Base-by-base conservation (phyloP, 306 rosid species). In the Arachis stenosperma region DNA sequence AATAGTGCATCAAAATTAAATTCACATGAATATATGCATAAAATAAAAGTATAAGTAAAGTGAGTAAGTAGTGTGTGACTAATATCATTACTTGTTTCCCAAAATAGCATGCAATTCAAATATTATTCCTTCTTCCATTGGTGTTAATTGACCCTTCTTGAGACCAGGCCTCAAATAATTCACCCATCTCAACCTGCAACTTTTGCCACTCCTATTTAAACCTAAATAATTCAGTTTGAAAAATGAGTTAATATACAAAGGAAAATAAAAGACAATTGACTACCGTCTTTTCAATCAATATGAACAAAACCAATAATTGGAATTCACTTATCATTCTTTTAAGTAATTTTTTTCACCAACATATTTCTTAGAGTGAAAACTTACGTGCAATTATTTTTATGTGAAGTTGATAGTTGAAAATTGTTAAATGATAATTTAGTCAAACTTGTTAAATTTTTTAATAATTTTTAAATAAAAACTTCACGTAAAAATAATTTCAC, bases 181-280 rank as follows among this genome's bases (percentile, higher is more conserved):
- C 59, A 88, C 93, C 96, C 96, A 90, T 76, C 96, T 86, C 54
- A 90, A 80, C 63, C 97, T 85, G 82, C 93, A 86, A 71, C 97
- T 90, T 73, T 90, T 90, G 14, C 97, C 97, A 60, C 75, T 85
- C 73, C 94, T 84, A 47, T 86, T 88, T 77, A 90, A 66, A 4
- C 89, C 94, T 88, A 78, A n/a, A 72, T 44, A 1, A 82, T 39
- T 14, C 65, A 76, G 22, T 44, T 57, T 1, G 2, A 36, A 47
- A 27, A 2, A 3, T 10, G 46, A 41, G 2, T 39, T 37, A 68
- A 39, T 2, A 52, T 10, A 48, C 1, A 52, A 36, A 29, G 44
- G 1, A 10, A 40, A 10, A 11, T 3, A 11, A 52, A 2, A 3
- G n/a, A 54, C 10, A 22, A 17, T 41, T 33, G 0, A 33, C 37